Percentiles rank a stretch among this genome's conserved stretches.
Evolutionary conservation across 441 rosid genomes (phyloP).

Genomic region (Erodium texanum): DNA sequence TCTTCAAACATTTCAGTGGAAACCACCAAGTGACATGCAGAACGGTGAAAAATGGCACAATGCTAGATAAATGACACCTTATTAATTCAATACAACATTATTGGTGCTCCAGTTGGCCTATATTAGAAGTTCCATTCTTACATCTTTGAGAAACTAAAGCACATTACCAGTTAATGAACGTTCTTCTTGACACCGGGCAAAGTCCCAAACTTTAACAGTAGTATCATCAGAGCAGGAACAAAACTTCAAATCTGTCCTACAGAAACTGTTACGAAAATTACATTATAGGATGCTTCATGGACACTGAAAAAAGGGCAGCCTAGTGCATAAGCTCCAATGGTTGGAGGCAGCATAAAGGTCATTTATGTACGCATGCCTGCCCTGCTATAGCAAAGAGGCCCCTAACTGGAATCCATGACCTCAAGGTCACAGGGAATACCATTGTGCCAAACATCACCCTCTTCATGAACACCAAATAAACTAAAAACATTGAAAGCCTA

Average conservation of each 20-base stretch:
- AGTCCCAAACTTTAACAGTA: slow-evolving; percentile 97
- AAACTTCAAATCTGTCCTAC: slow-evolving; percentile 94
- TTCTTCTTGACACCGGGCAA: slow-evolving; percentile 88
- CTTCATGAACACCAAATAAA: background rate
- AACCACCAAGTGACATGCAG: background rate
- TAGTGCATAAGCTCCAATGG: background rate
- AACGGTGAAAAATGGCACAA: slow-evolving; percentile 2
- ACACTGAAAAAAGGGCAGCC: background rate
- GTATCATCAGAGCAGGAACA: slow-evolving; percentile 98
- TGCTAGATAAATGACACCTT: background rate
- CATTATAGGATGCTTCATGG: slow-evolving; percentile 14
- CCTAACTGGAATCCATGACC: too few species aligned
- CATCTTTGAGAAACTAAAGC: slow-evolving; percentile 21
- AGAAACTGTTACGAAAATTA: slow-evolving; percentile 54
- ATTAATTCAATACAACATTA: background rate
- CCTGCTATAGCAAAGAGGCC: too few species aligned
- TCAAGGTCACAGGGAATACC: too few species aligned
- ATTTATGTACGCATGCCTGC: too few species aligned
- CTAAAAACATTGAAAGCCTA: slow-evolving; percentile 16
- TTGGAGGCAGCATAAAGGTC: background rate
- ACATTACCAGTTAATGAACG: slow-evolving; percentile 85
- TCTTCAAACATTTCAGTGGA: background rate
- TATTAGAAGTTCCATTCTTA: slow-evolving; percentile 11
- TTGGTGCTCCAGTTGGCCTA: background rate
- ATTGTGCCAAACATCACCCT: background rate